A percentile compares a stretch with the other conserved stretches of the same genome.
These are phyloP conservation scores for Apiotrichum montevideense DNA, from an alignment of 1,284 basidiomycete genomes.

Conservation along the genomic window DNA sequence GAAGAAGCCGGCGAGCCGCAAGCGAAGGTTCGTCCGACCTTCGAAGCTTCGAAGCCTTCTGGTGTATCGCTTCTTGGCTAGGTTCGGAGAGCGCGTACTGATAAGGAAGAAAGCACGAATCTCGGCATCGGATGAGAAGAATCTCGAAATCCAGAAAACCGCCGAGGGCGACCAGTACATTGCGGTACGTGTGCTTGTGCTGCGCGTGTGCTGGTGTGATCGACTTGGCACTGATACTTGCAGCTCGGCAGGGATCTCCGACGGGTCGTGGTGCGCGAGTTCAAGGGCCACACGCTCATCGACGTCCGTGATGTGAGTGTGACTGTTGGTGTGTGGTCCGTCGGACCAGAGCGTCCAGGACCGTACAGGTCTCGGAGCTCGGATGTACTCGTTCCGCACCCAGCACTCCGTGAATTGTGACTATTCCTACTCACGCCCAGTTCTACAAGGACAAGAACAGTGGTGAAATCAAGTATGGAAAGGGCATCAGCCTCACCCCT, in stretches of 20 bases:
- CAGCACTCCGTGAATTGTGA: no score
- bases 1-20: no score
- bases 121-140: neutral
- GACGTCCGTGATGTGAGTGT: conserved; percentile 63
- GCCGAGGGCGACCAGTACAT: conserved; percentile 9
- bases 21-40: no score
- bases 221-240: neutral
- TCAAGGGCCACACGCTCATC: conserved; percentile 61
- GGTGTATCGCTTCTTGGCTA: no score
- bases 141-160: neutral
- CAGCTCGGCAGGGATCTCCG: conserved; percentile 52
- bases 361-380: no score
- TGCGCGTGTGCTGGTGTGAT: no score
- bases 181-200: neutral
- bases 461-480: conserved; percentile 66
- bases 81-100: no score
- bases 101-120: neutral
- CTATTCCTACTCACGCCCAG: conserved; percentile 8
- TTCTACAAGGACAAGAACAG: conserved; percentile 56
- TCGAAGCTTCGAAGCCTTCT: no score
- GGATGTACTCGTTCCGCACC: no score
- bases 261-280: conserved; percentile 61
- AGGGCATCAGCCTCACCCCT: conserved; percentile 63
- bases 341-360: neutral
- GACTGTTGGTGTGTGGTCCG: no score